phyloP scores from a whole-genome alignment of 768 basidiomycete species.

The Galerina sulciceps region DNA sequence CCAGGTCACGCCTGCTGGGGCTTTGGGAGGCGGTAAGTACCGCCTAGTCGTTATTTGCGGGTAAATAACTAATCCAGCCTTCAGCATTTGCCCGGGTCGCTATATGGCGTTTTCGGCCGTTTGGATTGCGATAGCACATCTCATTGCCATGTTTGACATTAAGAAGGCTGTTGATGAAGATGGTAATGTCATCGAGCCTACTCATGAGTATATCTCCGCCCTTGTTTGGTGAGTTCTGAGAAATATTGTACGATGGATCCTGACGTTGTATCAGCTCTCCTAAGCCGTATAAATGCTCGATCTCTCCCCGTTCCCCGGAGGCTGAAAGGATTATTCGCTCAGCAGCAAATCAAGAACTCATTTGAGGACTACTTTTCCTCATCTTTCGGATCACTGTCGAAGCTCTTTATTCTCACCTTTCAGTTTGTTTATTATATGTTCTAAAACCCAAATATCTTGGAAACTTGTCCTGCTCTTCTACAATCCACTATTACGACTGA shows the following conservation, averaged over 20 bases:
- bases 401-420: no score
- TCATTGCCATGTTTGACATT: conserved; percentile 26
- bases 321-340: conserved; percentile 19
- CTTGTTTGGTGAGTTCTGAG: conserved; percentile 20
- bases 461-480: no score
- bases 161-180: conserved; percentile 24
- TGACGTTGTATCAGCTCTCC: conserved; percentile 7
- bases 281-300: conserved; percentile 21
- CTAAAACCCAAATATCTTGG: no score
- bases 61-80: not conserved
- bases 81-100: conserved; percentile 28
- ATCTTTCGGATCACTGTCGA: no score
- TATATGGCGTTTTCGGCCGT: conserved; percentile 27
- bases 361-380: not conserved
- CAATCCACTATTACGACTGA: no score
- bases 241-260: not conserved
- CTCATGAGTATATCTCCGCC: conserved; percentile 17
- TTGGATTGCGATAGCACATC: conserved; percentile 28
- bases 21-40: conserved; percentile 31
- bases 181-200: conserved; percentile 17
- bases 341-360: conserved; percentile 4
- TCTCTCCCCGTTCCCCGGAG: conserved; percentile 22
- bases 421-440: no score
- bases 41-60: not conserved
- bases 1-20: conserved; percentile 34